These are phyloP conservation scores for Dioscorea cayenensis DNA, from an alignment of 116 monocot genomes.

Conservation along the genomic window DNA sequence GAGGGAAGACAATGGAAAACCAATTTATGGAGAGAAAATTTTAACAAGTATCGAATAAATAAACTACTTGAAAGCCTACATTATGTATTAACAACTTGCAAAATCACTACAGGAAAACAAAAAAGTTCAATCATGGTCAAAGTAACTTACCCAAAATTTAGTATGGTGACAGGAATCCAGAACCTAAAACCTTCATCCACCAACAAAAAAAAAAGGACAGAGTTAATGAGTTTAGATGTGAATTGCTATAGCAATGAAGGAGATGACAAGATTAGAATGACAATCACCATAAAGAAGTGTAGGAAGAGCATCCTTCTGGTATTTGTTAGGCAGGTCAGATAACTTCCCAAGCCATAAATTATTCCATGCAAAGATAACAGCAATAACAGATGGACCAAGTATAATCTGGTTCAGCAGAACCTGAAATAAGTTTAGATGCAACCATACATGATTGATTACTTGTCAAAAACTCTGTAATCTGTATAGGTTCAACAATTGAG, in stretches of 20 bases:
- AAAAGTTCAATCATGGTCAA: background rate
- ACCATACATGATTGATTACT: background rate
- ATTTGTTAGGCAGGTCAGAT: slow-evolving; percentile 69
- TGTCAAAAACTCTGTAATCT: background rate
- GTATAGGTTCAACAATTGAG: background rate
- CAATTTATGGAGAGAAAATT: background rate
- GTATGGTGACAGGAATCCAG: slow-evolving; percentile 81
- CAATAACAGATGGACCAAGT: slow-evolving; percentile 96
- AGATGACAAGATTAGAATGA: background rate
- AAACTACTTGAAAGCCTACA: background rate
- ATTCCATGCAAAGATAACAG: slow-evolving; percentile 96
- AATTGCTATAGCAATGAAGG: background rate
- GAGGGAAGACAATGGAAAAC: background rate
- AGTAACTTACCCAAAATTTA: slow-evolving; percentile 64
- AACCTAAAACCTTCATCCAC: slow-evolving; percentile 71
- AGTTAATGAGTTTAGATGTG: background rate
- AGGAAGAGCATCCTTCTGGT: slow-evolving; percentile 84
- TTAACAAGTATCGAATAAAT: background rate
- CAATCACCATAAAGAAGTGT: slow-evolving; percentile 77
- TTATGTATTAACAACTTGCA: background rate
- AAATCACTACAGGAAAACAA: background rate
- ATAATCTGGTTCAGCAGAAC: slow-evolving; percentile 87
- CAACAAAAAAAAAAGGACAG: slow-evolving; percentile 7
- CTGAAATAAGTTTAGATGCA: slow-evolving; percentile 29
- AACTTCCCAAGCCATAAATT: slow-evolving; percentile 78